Conservation (phyloP, 139 green algal genomes). For the Eudorina sp. region DNA sequence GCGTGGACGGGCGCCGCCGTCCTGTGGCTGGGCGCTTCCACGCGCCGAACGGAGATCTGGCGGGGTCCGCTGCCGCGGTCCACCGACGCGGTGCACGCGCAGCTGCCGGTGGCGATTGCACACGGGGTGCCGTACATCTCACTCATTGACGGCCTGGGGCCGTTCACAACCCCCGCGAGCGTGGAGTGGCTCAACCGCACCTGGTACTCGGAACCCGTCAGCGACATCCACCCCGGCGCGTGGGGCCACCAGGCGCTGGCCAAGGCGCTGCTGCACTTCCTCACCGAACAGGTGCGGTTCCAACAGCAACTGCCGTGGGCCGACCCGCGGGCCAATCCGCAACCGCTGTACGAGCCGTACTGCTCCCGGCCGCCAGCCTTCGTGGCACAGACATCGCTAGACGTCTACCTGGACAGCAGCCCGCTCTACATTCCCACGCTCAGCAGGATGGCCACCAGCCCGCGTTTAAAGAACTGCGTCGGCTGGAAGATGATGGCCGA, state of each 20-base stretch:
- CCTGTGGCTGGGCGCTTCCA: not conserved
- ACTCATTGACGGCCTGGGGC: not conserved
- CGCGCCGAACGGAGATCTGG: not conserved
- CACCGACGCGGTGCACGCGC: not conserved
- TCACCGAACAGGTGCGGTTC: not conserved
- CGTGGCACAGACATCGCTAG: not conserved
- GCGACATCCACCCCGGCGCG: not conserved
- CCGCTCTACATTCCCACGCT: not conserved
- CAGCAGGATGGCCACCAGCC: not conserved
- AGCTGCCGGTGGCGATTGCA: not conserved
- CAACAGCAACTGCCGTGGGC: not conserved
- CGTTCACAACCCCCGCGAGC: not conserved
- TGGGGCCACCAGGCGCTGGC: not conserved
- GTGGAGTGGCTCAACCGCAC: not conserved
- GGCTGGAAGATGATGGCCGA: not conserved
- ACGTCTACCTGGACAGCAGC: not conserved
- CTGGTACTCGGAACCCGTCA: not conserved
- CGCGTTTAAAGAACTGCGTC: not conserved
- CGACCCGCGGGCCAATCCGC: not conserved
- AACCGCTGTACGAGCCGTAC: not conserved
- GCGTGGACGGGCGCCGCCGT: not conserved
- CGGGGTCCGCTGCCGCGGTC: not conserved
- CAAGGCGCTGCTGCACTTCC: not conserved
- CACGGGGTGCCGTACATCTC: constrained; percentile 3
- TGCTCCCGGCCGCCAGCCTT: not conserved